Conservation (phyloP, 805 yeast genomes). For the Kockiozyma suomiensis region DNA sequence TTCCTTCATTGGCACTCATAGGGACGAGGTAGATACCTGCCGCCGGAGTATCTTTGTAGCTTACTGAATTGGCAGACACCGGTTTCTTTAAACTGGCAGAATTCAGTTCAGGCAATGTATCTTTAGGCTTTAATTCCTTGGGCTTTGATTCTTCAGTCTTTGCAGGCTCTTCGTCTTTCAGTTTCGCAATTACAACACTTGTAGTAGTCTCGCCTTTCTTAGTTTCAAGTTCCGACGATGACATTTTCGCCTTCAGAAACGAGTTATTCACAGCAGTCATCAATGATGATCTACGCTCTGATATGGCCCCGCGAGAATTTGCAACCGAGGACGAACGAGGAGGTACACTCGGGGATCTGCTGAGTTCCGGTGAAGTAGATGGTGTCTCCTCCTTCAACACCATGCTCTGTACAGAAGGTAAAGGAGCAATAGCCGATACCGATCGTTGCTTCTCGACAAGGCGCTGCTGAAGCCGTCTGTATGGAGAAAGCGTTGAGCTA, state of each 20-base stretch:
- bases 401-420: neutral
- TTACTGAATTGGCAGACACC: neutral
- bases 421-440: slow-evolving; percentile 5
- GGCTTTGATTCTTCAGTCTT: neutral
- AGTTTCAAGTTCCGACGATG: neutral
- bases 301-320: neutral
- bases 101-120: neutral
- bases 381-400: slow-evolving; percentile 10
- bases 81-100: neutral
- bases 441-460: slow-evolving; percentile 17
- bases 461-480: slow-evolving; percentile 11
- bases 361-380: slow-evolving; percentile 2
- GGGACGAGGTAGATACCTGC: slow-evolving; percentile 16
- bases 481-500: slow-evolving; percentile 4
- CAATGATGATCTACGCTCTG: slow-evolving; percentile 3
- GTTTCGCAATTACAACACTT: neutral
- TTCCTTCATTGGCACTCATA: slow-evolving; percentile 2
- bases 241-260: neutral
- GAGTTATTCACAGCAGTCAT: slow-evolving; percentile 4
- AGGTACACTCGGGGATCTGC: neutral
- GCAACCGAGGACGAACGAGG: neutral
- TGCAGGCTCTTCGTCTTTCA: neutral
- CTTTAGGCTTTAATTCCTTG: neutral
- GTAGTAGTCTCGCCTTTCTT: neutral
- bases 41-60: neutral